A percentile compares a stretch with the other conserved stretches of the same genome.
Evolutionary conservation across 148 eudicot species (phyloP).

Genomic region (Fagopyrum esculentum): DNA sequence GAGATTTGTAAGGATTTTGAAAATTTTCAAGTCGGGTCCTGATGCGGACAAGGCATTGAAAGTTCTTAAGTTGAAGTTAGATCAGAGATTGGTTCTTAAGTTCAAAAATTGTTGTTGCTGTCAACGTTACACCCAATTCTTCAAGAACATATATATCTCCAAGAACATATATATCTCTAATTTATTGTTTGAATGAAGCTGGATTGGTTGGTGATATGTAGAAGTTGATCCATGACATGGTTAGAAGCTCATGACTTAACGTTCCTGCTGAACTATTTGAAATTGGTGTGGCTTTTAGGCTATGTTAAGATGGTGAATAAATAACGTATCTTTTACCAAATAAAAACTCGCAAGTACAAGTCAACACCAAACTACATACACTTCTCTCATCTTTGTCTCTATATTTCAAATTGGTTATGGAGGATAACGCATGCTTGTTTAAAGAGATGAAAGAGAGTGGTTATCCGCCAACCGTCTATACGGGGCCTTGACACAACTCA

Average conservation of each 20-base stretch:
- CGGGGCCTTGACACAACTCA: constrained; percentile 74
- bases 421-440: constrained; percentile 54
- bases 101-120: constrained; percentile 64
- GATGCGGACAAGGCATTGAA: constrained; percentile 96
- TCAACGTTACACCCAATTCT: constrained; percentile 75
- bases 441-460: constrained; percentile 69
- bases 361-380: constrained; percentile 67
- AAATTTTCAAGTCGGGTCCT: constrained; percentile 95
- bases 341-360: constrained; percentile 72
- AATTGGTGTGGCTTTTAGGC: constrained; percentile 58
- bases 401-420: constrained; percentile 54
- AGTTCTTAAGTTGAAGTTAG: constrained; percentile 79
- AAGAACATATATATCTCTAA: constrained; percentile 62
- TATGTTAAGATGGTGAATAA: constrained; percentile 79
- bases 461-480: constrained; percentile 67
- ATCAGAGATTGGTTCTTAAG: constrained; percentile 80
- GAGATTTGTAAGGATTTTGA: constrained; percentile 79
- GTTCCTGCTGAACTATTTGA: constrained; percentile 64
- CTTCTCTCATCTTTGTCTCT: constrained; percentile 57
- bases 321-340: constrained; percentile 72
- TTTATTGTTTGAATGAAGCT: constrained; percentile 66
- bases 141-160: constrained; percentile 73
- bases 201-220: constrained; percentile 70
- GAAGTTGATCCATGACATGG: constrained; percentile 82
- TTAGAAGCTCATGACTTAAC: constrained; percentile 44